Conservation (phyloP, 345 rosid genomes). For the Rhizophora mangle region DNA sequence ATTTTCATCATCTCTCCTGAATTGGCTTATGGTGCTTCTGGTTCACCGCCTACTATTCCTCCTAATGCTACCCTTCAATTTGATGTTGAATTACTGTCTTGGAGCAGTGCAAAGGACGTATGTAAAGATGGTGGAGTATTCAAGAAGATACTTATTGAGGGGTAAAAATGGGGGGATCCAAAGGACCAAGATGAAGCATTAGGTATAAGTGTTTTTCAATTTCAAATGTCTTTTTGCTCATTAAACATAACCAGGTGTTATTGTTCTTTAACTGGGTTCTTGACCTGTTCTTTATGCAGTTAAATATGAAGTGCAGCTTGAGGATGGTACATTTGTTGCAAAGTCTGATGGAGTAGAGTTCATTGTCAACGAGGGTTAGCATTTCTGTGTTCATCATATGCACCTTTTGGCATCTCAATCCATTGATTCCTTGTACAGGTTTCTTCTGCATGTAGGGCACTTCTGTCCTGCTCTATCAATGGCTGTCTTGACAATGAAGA, state of each 20-base stretch:
- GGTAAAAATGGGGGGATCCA: conserved; percentile 77
- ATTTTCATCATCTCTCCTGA: conserved; percentile 77
- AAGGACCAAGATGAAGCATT: conserved; percentile 76
- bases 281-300: conserved; percentile 39
- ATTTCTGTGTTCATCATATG: neutral
- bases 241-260: too few relatives aligned
- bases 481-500: conserved; percentile 94
- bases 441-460: conserved; percentile 41
- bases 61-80: conserved; percentile 84
- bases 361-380: conserved; percentile 70
- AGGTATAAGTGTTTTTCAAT: conserved; percentile 29
- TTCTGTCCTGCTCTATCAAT: conserved; percentile 77
- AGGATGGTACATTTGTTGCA: conserved; percentile 67
- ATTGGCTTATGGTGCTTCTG: conserved; percentile 81
- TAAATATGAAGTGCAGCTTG: conserved; percentile 69
- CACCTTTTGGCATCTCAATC: neutral
- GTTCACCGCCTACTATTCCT: conserved; percentile 91
- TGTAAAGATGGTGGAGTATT: conserved; percentile 85
- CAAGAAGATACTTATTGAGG: conserved; percentile 62
- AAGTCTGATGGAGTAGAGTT: conserved; percentile 78
- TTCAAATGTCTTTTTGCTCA: too few relatives aligned
- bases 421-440: neutral
- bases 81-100: conserved; percentile 70
- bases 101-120: conserved; percentile 82
- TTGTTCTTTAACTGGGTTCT: neutral